phyloP scores from a whole-genome alignment of 495 filamentous ascomycete species.

The Neurospora sp. region DNA sequence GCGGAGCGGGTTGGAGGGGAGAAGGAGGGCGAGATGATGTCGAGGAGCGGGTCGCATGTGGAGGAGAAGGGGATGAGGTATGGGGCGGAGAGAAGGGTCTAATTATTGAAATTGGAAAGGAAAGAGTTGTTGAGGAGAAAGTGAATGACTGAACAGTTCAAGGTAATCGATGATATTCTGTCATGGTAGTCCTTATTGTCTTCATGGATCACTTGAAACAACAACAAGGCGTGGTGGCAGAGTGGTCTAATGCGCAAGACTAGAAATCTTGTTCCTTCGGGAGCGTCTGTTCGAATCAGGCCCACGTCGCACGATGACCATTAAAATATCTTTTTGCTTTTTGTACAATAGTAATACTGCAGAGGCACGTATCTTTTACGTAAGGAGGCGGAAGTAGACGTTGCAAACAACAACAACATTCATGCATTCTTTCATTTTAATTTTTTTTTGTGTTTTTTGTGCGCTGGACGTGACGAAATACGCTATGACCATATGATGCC shows the following conservation, averaged over 20 bases:
- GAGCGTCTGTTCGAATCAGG: background rate
- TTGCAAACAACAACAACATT: background rate
- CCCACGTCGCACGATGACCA: background rate
- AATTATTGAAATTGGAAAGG: background rate
- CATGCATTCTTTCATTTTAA: background rate
- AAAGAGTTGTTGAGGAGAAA: background rate
- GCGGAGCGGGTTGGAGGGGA: slow-evolving; percentile 17
- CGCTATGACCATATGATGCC: background rate
- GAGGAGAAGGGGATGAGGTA: background rate
- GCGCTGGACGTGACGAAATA: background rate
- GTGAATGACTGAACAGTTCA: background rate
- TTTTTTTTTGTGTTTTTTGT: background rate
- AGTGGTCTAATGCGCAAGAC: background rate
- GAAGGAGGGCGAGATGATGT: slow-evolving; percentile 9
- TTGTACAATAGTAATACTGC: background rate
- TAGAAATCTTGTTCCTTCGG: background rate
- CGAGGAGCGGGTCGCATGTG: background rate
- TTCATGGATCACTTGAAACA: background rate
- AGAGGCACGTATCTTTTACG: background rate
- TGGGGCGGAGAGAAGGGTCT: background rate
- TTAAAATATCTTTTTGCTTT: background rate
- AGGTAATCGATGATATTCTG: background rate
- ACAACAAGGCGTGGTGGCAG: background rate
- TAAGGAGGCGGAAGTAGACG: background rate
- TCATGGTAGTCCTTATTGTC: background rate